Percentiles rank a stretch among this genome's conserved stretches.
Evolutionary conservation across 2,329 filamentous ascomycete species (phyloP).

Genomic region (Aspergillus alliaceus): DNA sequence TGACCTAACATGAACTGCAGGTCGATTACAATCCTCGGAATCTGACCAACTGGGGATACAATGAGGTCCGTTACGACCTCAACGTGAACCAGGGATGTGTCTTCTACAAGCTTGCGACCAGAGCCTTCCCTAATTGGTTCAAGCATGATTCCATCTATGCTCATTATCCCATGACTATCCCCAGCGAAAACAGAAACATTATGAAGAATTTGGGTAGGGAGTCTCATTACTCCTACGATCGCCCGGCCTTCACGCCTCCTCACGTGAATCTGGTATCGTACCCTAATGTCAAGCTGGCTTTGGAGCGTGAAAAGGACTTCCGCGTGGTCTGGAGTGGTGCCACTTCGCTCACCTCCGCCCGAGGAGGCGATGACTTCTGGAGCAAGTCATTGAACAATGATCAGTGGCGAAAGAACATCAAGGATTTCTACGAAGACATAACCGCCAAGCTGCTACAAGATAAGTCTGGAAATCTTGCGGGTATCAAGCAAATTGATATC

Average conservation of each 20-base stretch:
- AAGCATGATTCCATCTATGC: constrained; percentile 76
- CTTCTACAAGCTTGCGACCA: constrained; percentile 79
- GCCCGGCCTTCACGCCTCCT: constrained; percentile 54
- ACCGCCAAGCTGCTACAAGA: constrained; percentile 62
- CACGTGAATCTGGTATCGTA: constrained; percentile 62
- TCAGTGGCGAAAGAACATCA: constrained; percentile 63
- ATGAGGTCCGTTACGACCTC: constrained; percentile 70
- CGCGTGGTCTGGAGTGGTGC: constrained; percentile 64
- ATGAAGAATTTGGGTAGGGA: constrained; percentile 66
- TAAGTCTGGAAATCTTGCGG: constrained; percentile 65
- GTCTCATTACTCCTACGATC: constrained; percentile 68
- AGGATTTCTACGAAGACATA: constrained; percentile 65
- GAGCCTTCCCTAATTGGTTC: constrained; percentile 80
- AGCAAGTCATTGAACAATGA: constrained; percentile 60
- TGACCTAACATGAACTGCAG: constrained; percentile 14
- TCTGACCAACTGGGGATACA: constrained; percentile 82
- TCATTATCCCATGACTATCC: constrained; percentile 71
- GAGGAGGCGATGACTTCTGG: constrained; percentile 57
- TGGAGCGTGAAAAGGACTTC: constrained; percentile 63
- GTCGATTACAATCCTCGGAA: constrained; percentile 71
- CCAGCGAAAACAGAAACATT: constrained; percentile 70
- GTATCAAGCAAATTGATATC: constrained; percentile 69
- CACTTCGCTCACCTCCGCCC: constrained; percentile 63
- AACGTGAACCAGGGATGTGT: constrained; percentile 77
- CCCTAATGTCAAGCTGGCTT: constrained; percentile 60